Base-by-base conservation (phyloP, 805 yeast genomes). In the Saccharomycopsis vini region DNA sequence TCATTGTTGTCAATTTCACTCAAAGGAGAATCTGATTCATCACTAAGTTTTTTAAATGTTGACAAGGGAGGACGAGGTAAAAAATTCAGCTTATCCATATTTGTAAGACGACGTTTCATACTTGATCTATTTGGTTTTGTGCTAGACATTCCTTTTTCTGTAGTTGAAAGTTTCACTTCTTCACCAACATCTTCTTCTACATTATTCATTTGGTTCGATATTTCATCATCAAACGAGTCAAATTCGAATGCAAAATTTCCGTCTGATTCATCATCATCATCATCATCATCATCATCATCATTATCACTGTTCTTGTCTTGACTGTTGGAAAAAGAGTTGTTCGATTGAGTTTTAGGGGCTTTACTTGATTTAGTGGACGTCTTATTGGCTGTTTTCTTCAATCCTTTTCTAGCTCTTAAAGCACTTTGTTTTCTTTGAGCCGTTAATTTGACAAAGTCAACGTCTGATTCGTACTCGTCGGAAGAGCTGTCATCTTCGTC, bases 381-480 rank as follows among this genome's bases (percentile, higher is more conserved):
- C 6, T 18, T 6, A 7, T 18, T n/a, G 30, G 5, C 31, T 30
- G 26, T 24, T 69, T 46, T 67, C 67, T 36, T 23, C 46, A 26
- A 54, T 58, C 42, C 47, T 22, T 47, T 47, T 10, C 47, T 71
- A 1, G 75, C 74, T 49, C 72, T 71, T 68, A 74, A 63, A 1
- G 77, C 68, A 47, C 63, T 69, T 31, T 75, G 75, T 61, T 81
- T 76, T 49, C 77, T 67, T 57, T 80, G 81, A 7, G 81, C 83
- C 29, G 84, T 82, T 48, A 83, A 61, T 57, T 73, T 75, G 13
- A 82, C 84, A 57, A 79, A 81, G 61, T 83, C 90, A 2, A 81
- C 77, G 52, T 76, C 78, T 30, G 77, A 78, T 52, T 78, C 86
- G 52, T 75, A 81, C 0, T 81, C 75, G 9, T 79, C 72, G 9